phyloP scores from a whole-genome alignment of 495 filamentous ascomycete genomes.

The Thermochaetoides thermophila region DNA sequence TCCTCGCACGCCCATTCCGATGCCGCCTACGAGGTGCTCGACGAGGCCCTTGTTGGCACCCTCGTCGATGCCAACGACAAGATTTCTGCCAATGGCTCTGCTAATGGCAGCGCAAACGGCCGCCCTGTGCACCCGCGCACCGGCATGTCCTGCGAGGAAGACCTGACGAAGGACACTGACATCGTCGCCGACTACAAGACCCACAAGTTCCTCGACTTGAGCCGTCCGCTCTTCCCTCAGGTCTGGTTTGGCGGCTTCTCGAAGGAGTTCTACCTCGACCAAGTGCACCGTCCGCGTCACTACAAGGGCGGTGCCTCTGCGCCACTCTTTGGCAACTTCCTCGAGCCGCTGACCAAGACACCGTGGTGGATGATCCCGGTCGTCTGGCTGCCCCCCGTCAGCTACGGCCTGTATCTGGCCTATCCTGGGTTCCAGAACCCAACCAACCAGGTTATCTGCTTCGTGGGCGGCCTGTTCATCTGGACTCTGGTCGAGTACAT shows the following conservation, averaged over 20 bases:
- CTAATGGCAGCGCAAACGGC: conserved; percentile 23
- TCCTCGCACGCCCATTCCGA: conserved; percentile 75
- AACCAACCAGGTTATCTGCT: conserved; percentile 37
- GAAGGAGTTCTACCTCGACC: conserved; percentile 89
- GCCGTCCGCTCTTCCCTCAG: conserved; percentile 71
- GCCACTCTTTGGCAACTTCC: conserved; percentile 92
- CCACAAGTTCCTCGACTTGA: conserved; percentile 89
- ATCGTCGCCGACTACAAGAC: conserved; percentile 54
- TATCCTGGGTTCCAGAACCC: conserved; percentile 34
- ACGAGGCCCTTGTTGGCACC: conserved; percentile 65
- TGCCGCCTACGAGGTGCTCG: conserved; percentile 83
- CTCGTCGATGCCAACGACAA: conserved; percentile 37
- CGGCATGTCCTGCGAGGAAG: conserved; percentile 73
- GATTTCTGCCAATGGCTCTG: background rate
- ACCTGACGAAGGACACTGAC: conserved; percentile 78
- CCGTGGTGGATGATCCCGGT: conserved; percentile 82
- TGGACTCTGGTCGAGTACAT: conserved; percentile 90
- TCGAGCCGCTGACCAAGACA: conserved; percentile 88
- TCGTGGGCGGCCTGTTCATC: conserved; percentile 47
- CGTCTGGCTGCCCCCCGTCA: conserved; percentile 72
- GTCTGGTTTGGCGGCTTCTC: conserved; percentile 78
- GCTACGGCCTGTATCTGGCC: conserved; percentile 59
- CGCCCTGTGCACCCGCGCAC: conserved; percentile 50
- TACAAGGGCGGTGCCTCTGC: conserved; percentile 87
- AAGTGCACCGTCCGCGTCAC: conserved; percentile 88